These are phyloP conservation scores for Articulospora tetracladia DNA, from an alignment of 495 filamentous ascomycete genomes.

Conservation along the genomic window DNA sequence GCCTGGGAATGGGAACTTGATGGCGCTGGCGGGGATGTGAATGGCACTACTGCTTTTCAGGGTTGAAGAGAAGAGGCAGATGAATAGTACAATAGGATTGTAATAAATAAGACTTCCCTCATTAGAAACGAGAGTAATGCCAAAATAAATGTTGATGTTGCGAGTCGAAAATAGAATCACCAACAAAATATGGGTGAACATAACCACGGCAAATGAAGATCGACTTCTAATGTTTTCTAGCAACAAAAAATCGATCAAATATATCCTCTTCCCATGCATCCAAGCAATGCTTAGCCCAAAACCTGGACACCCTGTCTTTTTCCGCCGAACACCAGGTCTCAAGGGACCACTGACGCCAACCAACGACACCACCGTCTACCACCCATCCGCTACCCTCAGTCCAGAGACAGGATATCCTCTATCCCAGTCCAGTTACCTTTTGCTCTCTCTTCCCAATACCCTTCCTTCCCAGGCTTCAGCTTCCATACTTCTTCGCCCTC, in stretches of 20 bases:
- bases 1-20: slow-evolving; percentile 11
- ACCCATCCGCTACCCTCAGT: neutral
- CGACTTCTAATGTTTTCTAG: neutral
- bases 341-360: neutral
- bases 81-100: neutral
- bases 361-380: neutral
- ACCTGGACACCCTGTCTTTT: neutral
- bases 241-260: neutral
- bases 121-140: neutral
- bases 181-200: neutral
- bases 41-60: slow-evolving; percentile 2
- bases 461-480: slow-evolving; percentile 73
- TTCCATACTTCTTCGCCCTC: slow-evolving; percentile 54
- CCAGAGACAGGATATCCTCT: slow-evolving; percentile 57
- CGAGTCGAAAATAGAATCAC: too few species aligned
- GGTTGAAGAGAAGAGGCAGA: neutral
- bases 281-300: neutral
- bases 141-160: too few species aligned
- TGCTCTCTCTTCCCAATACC: slow-evolving; percentile 86
- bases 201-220: too few species aligned
- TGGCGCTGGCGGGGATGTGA: slow-evolving; percentile 4
- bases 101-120: neutral
- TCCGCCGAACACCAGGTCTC: neutral
- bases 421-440: slow-evolving; percentile 68
- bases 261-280: neutral